Evolutionary conservation across 306 rosid genomes (phyloP).

Genomic region (Abrus pulchellus): DNA sequence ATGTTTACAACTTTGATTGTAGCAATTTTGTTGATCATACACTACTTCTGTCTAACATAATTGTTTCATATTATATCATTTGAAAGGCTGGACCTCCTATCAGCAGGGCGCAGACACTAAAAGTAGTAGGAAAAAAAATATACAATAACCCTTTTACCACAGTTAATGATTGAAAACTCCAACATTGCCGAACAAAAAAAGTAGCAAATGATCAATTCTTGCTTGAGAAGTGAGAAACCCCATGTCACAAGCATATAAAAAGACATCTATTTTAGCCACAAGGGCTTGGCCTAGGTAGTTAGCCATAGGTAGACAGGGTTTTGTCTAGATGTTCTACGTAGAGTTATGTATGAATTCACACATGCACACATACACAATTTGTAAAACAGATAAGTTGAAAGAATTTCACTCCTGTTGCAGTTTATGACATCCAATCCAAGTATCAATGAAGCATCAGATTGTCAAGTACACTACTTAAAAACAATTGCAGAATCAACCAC

Average conservation of each 20-base stretch:
- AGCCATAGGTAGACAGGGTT: neutral
- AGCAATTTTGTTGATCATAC: constrained; percentile 17
- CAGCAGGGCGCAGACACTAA: constrained; percentile 6
- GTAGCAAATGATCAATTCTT: neutral
- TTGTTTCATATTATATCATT: constrained; percentile 27
- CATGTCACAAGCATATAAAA: neutral
- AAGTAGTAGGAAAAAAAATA: neutral
- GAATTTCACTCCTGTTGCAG: constrained; percentile 9
- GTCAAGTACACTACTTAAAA: neutral
- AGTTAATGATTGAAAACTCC: neutral
- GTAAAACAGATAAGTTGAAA: constrained; percentile 5
- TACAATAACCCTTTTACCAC: neutral
- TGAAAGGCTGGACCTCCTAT: constrained; percentile 34
- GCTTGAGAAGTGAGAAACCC: constrained; percentile 24
- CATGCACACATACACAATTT: neutral
- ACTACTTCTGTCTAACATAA: neutral
- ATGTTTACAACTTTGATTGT: constrained; percentile 30
- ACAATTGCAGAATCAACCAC: constrained; percentile 22
- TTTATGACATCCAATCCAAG: constrained; percentile 35
- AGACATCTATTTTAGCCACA: neutral
- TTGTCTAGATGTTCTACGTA: constrained; percentile 4
- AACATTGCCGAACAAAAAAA: neutral
- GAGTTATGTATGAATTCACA: neutral
- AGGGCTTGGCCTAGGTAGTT: neutral
- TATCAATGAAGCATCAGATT: constrained; percentile 34